phyloP scores from a whole-genome alignment of 2,329 filamentous ascomycete species.

The Dothistroma pini region DNA sequence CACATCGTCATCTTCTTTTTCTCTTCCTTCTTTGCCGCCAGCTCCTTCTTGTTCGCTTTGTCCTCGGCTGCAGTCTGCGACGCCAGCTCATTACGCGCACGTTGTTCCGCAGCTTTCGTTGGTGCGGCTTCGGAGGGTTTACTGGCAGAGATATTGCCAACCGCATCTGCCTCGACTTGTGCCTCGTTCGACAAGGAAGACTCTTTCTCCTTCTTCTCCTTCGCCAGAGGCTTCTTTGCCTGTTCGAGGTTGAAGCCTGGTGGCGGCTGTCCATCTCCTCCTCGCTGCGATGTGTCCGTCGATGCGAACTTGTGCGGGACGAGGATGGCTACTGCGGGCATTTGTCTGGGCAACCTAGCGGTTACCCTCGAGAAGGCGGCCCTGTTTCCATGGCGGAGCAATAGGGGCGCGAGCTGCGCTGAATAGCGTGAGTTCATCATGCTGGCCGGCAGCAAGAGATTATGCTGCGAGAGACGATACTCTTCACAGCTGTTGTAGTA shows the following conservation, averaged over 20 bases:
- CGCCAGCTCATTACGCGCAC: conserved; percentile 60
- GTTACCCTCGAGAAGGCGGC: conserved; percentile 39
- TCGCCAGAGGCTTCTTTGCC: conserved; percentile 77
- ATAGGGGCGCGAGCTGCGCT: conserved; percentile 45
- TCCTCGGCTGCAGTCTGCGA: conserved; percentile 54
- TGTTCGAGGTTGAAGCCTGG: conserved; percentile 88
- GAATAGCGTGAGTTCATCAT: conserved; percentile 46
- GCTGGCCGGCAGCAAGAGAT: conserved; percentile 30
- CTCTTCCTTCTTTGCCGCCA: conserved; percentile 61
- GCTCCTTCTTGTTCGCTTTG: conserved; percentile 52
- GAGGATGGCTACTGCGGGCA: conserved; percentile 57
- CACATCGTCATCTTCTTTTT: conserved; percentile 82
- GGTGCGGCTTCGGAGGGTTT: conserved; percentile 45
- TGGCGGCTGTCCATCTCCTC: conserved; percentile 55
- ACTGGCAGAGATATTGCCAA: conserved; percentile 36
- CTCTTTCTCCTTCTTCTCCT: conserved; percentile 46
- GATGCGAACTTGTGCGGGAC: conserved; percentile 51
- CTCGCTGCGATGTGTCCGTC: conserved; percentile 56
- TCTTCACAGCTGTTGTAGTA: background rate
- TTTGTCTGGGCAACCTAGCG: conserved; percentile 46
- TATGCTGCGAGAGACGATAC: conserved; percentile 8
- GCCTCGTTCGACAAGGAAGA: conserved; percentile 24
- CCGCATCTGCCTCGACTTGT: conserved; percentile 8
- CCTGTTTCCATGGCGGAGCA: conserved; percentile 45
- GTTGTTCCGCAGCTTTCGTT: conserved; percentile 45